phyloP scores from a whole-genome alignment of 1,139 yeast genomes.

The Candida dubliniensis region DNA sequence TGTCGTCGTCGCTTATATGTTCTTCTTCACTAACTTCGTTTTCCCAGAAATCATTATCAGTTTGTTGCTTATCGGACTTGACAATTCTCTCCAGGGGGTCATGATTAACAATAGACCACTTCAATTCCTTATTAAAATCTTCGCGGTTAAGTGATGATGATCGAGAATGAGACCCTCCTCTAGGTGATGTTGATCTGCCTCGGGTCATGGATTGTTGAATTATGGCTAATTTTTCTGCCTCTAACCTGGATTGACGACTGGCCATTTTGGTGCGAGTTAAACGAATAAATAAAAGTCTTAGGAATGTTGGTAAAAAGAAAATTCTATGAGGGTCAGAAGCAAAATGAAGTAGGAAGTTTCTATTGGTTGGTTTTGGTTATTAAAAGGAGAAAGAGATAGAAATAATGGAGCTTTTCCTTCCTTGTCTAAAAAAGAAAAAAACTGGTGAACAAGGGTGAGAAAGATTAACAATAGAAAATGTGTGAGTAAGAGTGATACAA shows the following conservation, averaged over 20 bases:
- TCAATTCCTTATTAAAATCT: slow-evolving; percentile 40
- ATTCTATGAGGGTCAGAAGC: neutral
- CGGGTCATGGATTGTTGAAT: slow-evolving; percentile 41
- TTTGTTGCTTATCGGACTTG: slow-evolving; percentile 15
- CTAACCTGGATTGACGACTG: slow-evolving; percentile 40
- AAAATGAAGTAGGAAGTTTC: neutral
- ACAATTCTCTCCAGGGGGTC: slow-evolving; percentile 61
- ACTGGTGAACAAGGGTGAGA: neutral
- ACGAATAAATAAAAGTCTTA: neutral
- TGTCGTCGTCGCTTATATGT: slow-evolving; percentile 63
- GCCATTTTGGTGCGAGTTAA: slow-evolving; percentile 22
- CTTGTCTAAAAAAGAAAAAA: neutral
- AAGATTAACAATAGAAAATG: too few species aligned
- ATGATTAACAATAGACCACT: slow-evolving; percentile 50
- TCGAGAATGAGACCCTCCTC: slow-evolving; percentile 29
- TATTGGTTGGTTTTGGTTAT: too few species aligned
- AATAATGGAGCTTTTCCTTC: too few species aligned
- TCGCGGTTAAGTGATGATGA: slow-evolving; percentile 41
- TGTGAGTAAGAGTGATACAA: too few species aligned
- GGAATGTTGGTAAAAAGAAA: neutral
- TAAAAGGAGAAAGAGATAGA: too few species aligned
- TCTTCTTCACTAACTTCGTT: slow-evolving; percentile 61
- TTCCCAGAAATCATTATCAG: slow-evolving; percentile 25
- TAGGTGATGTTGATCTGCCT: slow-evolving; percentile 43
- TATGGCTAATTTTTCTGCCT: slow-evolving; percentile 46